These are phyloP conservation scores for Acanthamoeba royreba DNA, from an alignment of 208 protist species.

Conservation along the genomic window DNA sequence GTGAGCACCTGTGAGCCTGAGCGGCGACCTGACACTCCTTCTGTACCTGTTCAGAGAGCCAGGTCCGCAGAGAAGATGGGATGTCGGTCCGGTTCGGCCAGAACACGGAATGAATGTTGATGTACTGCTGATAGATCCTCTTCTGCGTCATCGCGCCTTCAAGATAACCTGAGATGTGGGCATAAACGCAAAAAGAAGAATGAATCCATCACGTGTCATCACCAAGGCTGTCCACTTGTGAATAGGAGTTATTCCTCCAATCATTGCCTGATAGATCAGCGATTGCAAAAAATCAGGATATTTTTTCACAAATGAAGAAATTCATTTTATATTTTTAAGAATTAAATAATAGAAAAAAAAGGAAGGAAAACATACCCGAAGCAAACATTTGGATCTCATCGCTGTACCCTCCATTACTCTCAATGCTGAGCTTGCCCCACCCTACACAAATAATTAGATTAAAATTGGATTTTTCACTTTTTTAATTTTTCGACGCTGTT, in stretches of 20 bases:
- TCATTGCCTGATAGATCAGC: no score
- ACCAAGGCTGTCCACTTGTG: no score
- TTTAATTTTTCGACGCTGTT: background rate
- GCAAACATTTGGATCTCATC: background rate
- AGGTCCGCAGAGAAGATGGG: background rate
- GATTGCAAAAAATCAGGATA: no score
- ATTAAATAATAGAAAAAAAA: background rate
- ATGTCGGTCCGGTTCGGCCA: background rate
- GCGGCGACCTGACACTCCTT: no score
- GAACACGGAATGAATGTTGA: background rate
- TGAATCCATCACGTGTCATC: no score
- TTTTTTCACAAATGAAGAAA: background rate
- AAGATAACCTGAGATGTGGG: background rate
- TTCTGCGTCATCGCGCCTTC: slow-evolving; percentile 1
- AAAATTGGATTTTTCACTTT: background rate
- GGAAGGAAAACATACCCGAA: background rate
- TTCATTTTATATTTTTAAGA: background rate
- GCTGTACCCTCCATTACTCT: background rate
- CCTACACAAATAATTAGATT: background rate
- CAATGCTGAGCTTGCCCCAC: background rate
- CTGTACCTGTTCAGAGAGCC: background rate
- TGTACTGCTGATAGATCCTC: background rate
- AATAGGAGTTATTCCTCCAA: no score
- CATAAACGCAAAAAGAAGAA: no score
- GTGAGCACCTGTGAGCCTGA: no score